Base-by-base conservation (phyloP, 2,329 filamentous ascomycete species). In the Bertia moriformis region DNA sequence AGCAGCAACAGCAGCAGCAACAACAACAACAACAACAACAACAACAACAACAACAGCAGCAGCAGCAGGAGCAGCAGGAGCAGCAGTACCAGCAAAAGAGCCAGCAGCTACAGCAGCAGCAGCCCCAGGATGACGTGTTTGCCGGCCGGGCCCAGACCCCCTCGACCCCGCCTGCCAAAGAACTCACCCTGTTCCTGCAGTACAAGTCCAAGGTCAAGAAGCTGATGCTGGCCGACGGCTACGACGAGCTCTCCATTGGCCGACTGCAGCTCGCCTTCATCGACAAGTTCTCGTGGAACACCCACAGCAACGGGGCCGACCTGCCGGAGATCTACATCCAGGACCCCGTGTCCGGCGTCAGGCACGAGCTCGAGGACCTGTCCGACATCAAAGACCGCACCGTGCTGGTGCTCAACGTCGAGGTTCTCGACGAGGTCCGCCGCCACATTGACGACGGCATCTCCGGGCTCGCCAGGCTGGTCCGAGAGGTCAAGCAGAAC, bases 221-320 rank as follows among this genome's bases (percentile, higher is more conserved):
- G 56, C 93, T 93, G 53, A 77, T 94, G 14, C 71, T 96, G 22
- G 64, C 83, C 1, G 87, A 93, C 54, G 89, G 89, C 1, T 79
- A 81, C 47, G 78, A 79, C 22, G 86, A 89, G 44, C 67, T 98
- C 12, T 89, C 85, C 2, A 80, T 94, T 42, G 87, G 87, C 1
- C 75, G 88, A 18, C 60, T 98, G 42, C 89, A 96, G 56, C 70
- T 98, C 19, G 89, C 91, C 1, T 98, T 98, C 50, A 98, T 98
- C 49, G 91, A 98, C 48, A 98, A 95, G 56, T 98, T 98, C 54
- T 91, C 88, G 0, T 98, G 93, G 88, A 96, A 94, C 50, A 95
- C 89, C 1, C 88, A 96, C 49, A 82, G 85, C 44, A 93, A 95
- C 50, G 91, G 91, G 4, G 75, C 78, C 13, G 91, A 98, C 54